A percentile compares a stretch with the other conserved stretches of the same genome.
Evolutionary conservation across 2,329 filamentous ascomycete genomes (phyloP).

Genomic region (Ceratocystis variospora): DNA sequence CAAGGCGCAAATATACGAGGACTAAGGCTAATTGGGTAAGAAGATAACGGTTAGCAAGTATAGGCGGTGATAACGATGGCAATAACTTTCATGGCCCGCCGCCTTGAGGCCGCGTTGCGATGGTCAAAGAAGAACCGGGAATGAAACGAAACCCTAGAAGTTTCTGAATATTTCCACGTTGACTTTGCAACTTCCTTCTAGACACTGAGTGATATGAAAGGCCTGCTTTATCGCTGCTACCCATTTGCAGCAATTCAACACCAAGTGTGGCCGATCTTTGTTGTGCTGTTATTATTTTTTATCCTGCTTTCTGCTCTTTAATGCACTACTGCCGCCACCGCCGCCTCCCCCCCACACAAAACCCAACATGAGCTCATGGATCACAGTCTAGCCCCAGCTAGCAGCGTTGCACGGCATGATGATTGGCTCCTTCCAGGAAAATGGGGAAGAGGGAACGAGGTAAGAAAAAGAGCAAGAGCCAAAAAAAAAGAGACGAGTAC

Average conservation of each 20-base stretch:
- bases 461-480: background rate
- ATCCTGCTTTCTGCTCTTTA: background rate
- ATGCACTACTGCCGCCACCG: background rate
- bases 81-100: background rate
- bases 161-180: background rate
- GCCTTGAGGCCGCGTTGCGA: background rate
- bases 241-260: background rate
- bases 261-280: background rate
- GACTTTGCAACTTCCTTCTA: background rate
- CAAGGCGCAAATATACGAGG: background rate
- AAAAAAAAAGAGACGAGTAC: background rate
- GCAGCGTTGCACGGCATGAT: slow-evolving; percentile 2
- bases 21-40: background rate
- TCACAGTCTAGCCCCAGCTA: slow-evolving; percentile 3
- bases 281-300: background rate
- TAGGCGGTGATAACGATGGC: background rate
- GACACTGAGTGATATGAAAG: background rate
- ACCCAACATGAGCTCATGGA: slow-evolving; percentile 4
- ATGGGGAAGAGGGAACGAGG: background rate
- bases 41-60: background rate
- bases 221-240: background rate
- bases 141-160: background rate
- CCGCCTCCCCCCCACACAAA: background rate
- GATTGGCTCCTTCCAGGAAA: background rate
- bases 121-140: background rate